Percentiles rank a stretch among this genome's conserved stretches.
phyloP scores from a whole-genome alignment of 441 rosid species.

The Croton laevigatus region DNA sequence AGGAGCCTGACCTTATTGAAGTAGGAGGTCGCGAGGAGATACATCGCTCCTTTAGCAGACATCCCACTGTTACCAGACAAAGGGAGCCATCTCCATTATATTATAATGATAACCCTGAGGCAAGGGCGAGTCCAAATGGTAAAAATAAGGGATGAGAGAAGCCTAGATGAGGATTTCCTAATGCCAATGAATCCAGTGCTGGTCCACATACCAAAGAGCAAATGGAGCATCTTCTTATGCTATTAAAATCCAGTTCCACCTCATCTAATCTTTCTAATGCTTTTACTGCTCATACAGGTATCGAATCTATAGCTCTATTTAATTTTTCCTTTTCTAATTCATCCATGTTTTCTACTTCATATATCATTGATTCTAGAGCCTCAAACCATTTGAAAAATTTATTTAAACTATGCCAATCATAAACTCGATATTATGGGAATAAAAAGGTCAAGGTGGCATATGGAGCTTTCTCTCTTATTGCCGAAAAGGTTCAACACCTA shows the following conservation, averaged over 20 bases:
- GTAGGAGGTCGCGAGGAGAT: too few species aligned
- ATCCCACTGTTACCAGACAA: too few species aligned
- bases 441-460: background rate
- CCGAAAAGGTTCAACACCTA: background rate
- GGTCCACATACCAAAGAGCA: background rate
- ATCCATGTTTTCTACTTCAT: background rate
- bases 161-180: background rate
- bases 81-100: too few species aligned
- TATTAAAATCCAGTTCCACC: background rate
- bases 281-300: background rate
- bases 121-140: too few species aligned
- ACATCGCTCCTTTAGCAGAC: too few species aligned
- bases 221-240: conserved; percentile 1
- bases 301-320: background rate
- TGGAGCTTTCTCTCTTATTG: background rate
- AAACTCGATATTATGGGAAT: background rate
- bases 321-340: background rate
- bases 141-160: background rate
- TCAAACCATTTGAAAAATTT: background rate
- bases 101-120: too few species aligned
- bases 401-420: background rate
- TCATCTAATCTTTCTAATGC: background rate
- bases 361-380: background rate
- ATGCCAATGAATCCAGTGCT: background rate
- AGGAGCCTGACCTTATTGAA: too few species aligned